These are phyloP conservation scores for Seiridium cupressi DNA, from an alignment of 2,329 filamentous ascomycete species.

Conservation along the genomic window DNA sequence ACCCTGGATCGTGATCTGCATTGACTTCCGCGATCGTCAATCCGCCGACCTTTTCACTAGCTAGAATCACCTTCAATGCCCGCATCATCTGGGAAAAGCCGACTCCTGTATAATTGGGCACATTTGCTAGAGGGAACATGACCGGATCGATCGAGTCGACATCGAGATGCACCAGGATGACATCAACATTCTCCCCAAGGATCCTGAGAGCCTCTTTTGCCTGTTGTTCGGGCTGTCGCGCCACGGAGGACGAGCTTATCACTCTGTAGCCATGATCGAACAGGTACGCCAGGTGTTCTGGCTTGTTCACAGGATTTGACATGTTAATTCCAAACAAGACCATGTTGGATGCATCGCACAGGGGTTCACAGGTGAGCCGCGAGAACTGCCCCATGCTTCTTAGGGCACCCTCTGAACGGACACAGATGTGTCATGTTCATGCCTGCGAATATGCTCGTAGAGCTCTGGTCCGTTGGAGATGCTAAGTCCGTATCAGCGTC, in stretches of 20 bases:
- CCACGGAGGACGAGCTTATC: not conserved
- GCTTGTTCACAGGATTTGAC: slow-evolving; percentile 1
- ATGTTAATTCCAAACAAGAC: slow-evolving; percentile 5
- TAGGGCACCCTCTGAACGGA: not conserved
- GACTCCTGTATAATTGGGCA: slow-evolving; percentile 1
- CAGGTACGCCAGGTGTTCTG: not conserved
- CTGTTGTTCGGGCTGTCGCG: not conserved
- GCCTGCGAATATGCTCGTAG: not conserved
- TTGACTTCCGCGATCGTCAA: slow-evolving; percentile 5
- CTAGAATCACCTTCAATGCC: not conserved
- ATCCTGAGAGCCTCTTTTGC: not conserved
- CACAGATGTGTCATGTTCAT: slow-evolving; percentile 4
- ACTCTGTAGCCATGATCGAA: not conserved
- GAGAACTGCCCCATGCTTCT: not conserved
- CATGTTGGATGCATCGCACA: not conserved
- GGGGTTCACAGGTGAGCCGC: not conserved
- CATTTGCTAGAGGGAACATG: not conserved
- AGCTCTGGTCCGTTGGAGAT: not conserved
- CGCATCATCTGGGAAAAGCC: not conserved
- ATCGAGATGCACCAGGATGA: slow-evolving; percentile 5
- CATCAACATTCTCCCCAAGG: not conserved
- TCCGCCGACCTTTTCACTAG: not conserved
- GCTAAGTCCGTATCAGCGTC: slow-evolving; percentile 2
- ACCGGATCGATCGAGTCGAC: slow-evolving; percentile 1
- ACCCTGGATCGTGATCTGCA: slow-evolving; percentile 1